Percentiles rank a stretch among this genome's conserved stretches.
These are phyloP conservation scores for Boletus reticuloceps DNA, from an alignment of 768 basidiomycete species.

Conservation along the genomic window DNA sequence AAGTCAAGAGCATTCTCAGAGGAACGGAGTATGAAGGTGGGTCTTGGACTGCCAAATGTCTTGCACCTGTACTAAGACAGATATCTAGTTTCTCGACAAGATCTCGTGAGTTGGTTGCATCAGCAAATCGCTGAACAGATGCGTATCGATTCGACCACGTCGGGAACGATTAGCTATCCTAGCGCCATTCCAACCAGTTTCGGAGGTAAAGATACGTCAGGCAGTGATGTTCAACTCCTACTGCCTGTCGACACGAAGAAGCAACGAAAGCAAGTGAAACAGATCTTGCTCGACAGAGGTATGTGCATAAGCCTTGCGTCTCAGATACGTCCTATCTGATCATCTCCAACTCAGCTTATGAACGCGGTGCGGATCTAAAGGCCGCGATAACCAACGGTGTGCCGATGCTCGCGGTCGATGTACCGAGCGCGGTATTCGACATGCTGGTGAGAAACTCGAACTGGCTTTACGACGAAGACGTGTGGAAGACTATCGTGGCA, in stretches of 20 bases:
- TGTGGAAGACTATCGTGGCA: slow-evolving; percentile 59
- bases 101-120: slow-evolving; percentile 73
- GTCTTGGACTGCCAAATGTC: slow-evolving; percentile 9
- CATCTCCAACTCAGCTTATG: slow-evolving; percentile 49
- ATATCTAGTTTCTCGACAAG: slow-evolving; percentile 57
- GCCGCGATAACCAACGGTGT: slow-evolving; percentile 56
- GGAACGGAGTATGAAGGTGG: slow-evolving; percentile 73
- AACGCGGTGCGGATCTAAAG: slow-evolving; percentile 56
- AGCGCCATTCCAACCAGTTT: slow-evolving; percentile 35
- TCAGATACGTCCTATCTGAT: neutral
- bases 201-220: slow-evolving; percentile 34
- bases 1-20: slow-evolving; percentile 78
- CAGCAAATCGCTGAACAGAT: slow-evolving; percentile 80
- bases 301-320: neutral
- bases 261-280: slow-evolving; percentile 67
- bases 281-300: slow-evolving; percentile 71
- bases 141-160: slow-evolving; percentile 63
- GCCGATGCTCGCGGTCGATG: slow-evolving; percentile 72
- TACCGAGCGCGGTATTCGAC: slow-evolving; percentile 59
- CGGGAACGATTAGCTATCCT: slow-evolving; percentile 48
- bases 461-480: slow-evolving; percentile 77
- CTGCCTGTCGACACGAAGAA: slow-evolving; percentile 72
- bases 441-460: slow-evolving; percentile 50
- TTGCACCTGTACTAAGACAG: slow-evolving; percentile 2
- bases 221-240: slow-evolving; percentile 56